Evolutionary conservation across 2,329 filamentous ascomycete species (phyloP).

Genomic region (Aspergillus sergii): DNA sequence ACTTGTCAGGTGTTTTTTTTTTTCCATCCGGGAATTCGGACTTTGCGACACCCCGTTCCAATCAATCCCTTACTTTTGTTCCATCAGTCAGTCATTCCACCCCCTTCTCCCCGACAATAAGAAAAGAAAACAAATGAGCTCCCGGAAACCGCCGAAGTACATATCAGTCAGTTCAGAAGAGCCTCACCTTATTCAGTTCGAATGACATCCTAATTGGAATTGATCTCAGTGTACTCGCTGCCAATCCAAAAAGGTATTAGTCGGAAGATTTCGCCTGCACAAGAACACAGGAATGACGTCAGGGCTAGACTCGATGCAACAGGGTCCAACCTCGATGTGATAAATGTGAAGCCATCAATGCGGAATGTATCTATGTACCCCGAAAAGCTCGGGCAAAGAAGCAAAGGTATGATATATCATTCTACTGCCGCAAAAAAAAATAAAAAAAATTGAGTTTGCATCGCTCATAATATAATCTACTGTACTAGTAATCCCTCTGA

Average conservation of each 20-base stretch:
- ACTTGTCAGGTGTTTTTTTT: too few species aligned
- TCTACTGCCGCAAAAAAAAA: neutral
- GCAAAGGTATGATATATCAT: constrained; percentile 5
- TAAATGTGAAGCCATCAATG: constrained; percentile 18
- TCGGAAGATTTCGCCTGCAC: neutral
- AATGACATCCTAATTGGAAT: neutral
- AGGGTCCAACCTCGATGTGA: constrained; percentile 21
- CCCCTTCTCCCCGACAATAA: too few species aligned
- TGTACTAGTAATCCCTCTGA: constrained; percentile 1
- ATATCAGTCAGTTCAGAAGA: constrained; percentile 13
- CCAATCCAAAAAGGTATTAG: constrained; percentile 20
- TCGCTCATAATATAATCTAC: neutral
- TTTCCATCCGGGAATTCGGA: constrained; percentile 8
- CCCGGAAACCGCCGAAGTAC: constrained; percentile 1
- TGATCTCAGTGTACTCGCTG: constrained; percentile 19
- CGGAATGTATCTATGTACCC: constrained; percentile 19
- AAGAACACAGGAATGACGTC: neutral
- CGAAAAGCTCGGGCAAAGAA: constrained; percentile 17
- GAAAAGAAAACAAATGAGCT: neutral
- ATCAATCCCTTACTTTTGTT: neutral
- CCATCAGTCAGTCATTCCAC: neutral
- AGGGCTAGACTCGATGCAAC: constrained; percentile 24
- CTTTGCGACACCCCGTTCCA: neutral
- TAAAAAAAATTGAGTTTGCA: too few species aligned
- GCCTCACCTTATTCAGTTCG: neutral